Evolutionary conservation across 1,284 basidiomycete genomes (phyloP), one percentile per base, ranked within the genome.

Genomic region (Cutaneotrichosporon dermatis): DNA sequence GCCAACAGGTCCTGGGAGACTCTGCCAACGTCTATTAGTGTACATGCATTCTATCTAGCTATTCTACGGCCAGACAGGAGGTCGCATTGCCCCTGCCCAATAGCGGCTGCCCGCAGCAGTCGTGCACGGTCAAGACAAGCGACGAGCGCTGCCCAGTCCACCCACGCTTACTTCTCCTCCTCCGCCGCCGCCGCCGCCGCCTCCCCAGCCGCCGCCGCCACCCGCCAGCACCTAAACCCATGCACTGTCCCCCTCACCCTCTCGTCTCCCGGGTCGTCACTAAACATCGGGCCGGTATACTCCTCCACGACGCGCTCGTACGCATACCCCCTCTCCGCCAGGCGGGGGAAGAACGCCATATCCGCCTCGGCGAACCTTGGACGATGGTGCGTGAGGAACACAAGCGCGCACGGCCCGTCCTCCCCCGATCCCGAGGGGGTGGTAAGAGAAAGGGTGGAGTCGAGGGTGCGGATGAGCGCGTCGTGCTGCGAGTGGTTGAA

Each of bases 321-420:
- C 2, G 63, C 71, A 92, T 93, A 98, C 90, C 68, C 86, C 83
- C 0, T 73, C 69, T 25, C 33, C 8, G 51, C 61, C 1, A 76
- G 65, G n/a, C 60, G 51, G 7, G 67, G 68, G 71, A 98, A 92
- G 77, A 98, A 97, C 4, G 83, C 83, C 80, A 93, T 84, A 72
- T 97, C 91, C 33, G 87, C 85, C 58, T 90, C 82, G 0, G 89
- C 90, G n/a, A 94, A 84, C 68, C 87, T 88, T 0, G 91, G 93
- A 0, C 90, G 82, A 70, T 97, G 95, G 66, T 97, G 94, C 0
- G 88, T 89, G 76, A 90, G 95, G 78, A 97, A 97, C 2, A 95
- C 90, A 2, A 97, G 84, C 3, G 92, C 82, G 54, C 81, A 83
- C 0, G 89, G 85, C 1, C 72, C 69, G 15, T 42, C 51, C 15